Base-by-base conservation (phyloP, 805 yeast genomes). In the Suhomyces pyralidae region DNA sequence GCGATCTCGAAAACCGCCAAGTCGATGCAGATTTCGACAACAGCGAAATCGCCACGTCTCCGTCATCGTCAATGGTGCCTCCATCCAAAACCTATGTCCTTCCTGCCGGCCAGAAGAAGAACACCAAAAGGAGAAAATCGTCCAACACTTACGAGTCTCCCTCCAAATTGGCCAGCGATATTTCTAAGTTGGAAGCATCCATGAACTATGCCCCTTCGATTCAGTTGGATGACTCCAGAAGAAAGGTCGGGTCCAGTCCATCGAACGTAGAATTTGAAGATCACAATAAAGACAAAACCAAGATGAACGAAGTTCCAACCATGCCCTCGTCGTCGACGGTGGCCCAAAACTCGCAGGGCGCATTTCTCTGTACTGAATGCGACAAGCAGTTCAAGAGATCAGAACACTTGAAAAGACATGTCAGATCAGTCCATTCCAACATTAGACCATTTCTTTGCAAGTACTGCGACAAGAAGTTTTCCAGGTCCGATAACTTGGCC, bases 401-500 rank as follows among this genome's bases (percentile, higher is more conserved):
- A 40, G 79, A 74, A 58, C 79, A 74, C 59, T 63, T 74, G 55
- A 74, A 74, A 56, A 62, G 79, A 38, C 79, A 74, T 53, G 66
- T 72, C 46, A 59, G 79, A 44, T 71, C 77, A 3, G 79, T 74
- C 42, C 79, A 74, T 59, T 70, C 76, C n/a, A 73, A 72, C 55
- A 71, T 73, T 50, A 61, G 79, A 15, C 79, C 79, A 2, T 74
- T 73, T 61, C 78, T 72, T 54, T 74, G 79, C 61, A 73, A 73
- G 54, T 71, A 69, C 57, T 74, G 79, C 57, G 78, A 73, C 20
- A 74, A 74, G 66, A 73, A 73, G 61, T 74, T 74, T 52, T 65
- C 70, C 49, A 59, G 79, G 48, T 67, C 74, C 5, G 79, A 74
- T 58, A 74, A 74, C 54, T 67, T 74, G 62, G 77, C 77, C 6